Conservation (phyloP, 768 basidiomycete species). For the Boletellus ananiceps region DNA sequence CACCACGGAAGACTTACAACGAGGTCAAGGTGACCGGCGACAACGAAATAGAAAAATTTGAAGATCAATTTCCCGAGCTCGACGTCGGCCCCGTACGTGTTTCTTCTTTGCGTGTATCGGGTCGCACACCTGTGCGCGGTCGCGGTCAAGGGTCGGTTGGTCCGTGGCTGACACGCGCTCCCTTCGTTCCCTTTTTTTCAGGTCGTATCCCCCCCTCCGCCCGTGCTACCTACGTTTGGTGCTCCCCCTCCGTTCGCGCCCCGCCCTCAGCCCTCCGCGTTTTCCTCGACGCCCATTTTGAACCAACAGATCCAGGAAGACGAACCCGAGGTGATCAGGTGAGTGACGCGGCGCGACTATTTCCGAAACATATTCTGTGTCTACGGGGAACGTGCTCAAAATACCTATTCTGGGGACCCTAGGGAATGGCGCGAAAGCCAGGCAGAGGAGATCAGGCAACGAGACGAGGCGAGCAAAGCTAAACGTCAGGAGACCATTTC, state of each 20-base stretch:
- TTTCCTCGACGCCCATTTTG: constrained; percentile 70
- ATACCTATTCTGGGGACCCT: neutral
- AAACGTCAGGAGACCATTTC: constrained; percentile 79
- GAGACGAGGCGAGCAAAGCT: constrained; percentile 75
- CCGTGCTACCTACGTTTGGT: constrained; percentile 41
- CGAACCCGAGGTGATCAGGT: constrained; percentile 87
- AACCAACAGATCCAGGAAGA: constrained; percentile 66
- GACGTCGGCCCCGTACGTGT: constrained; percentile 43
- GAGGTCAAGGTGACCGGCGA: constrained; percentile 79
- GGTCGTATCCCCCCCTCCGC: constrained; percentile 32
- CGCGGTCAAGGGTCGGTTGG: constrained; percentile 10
- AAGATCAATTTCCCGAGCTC: constrained; percentile 81
- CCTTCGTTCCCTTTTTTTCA: constrained; percentile 6
- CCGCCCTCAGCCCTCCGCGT: constrained; percentile 66
- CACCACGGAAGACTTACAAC: constrained; percentile 37
- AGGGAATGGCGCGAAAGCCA: constrained; percentile 90
- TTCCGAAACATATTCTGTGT: too few species aligned
- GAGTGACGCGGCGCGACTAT: constrained; percentile 10
- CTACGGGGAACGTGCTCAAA: neutral
- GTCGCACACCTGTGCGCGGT: too few species aligned
- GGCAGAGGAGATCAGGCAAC: constrained; percentile 71
- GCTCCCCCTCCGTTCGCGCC: constrained; percentile 63
- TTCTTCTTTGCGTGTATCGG: neutral
- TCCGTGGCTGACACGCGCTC: neutral
- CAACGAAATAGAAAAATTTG: constrained; percentile 82